phyloP scores from a whole-genome alignment of 1,284 basidiomycete species.

The Entoloma clypeatum region DNA sequence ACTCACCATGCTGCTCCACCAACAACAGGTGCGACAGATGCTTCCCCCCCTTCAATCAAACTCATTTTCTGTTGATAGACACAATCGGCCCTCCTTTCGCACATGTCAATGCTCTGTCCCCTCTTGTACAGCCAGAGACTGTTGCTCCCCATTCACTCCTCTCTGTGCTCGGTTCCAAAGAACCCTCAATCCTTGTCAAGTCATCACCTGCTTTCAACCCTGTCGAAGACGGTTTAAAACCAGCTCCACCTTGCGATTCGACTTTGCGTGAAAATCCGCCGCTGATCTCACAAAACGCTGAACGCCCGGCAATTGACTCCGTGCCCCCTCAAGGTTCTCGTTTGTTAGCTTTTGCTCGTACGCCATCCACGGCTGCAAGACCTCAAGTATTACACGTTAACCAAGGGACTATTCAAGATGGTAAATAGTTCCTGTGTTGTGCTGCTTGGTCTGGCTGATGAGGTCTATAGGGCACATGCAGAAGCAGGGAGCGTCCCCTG shows the following conservation, averaged over 20 bases:
- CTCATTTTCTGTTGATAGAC: too few species aligned
- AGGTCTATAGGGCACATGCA: constrained; percentile 10
- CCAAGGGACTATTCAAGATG: constrained; percentile 14
- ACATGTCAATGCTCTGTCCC: too few species aligned
- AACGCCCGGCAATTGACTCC: constrained; percentile 22
- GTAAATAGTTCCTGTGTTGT: constrained; percentile 10
- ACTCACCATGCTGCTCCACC: not conserved
- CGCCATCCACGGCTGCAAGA: constrained; percentile 22
- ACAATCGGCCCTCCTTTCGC: too few species aligned
- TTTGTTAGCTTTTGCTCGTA: constrained; percentile 61
- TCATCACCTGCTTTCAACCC: constrained; percentile 2
- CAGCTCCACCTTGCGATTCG: too few species aligned
- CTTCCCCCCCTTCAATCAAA: too few species aligned
- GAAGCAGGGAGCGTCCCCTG: constrained; percentile 14
- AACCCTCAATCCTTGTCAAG: constrained; percentile 1
- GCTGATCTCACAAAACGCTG: constrained; percentile 9
- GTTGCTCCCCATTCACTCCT: constrained; percentile 8
- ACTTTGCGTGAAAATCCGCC: too few species aligned
- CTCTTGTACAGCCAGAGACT: constrained; percentile 9
- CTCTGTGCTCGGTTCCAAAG: constrained; percentile 12
- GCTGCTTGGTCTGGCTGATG: not conserved
- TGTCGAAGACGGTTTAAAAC: constrained; percentile 1
- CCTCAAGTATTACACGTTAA: constrained; percentile 11
- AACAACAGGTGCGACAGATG: not conserved
- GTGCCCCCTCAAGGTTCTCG: constrained; percentile 52